Percentiles rank a stretch among this genome's conserved stretches.
phyloP scores from a whole-genome alignment of 139 green algal species.

The Volvox reticuliferus region DNA sequence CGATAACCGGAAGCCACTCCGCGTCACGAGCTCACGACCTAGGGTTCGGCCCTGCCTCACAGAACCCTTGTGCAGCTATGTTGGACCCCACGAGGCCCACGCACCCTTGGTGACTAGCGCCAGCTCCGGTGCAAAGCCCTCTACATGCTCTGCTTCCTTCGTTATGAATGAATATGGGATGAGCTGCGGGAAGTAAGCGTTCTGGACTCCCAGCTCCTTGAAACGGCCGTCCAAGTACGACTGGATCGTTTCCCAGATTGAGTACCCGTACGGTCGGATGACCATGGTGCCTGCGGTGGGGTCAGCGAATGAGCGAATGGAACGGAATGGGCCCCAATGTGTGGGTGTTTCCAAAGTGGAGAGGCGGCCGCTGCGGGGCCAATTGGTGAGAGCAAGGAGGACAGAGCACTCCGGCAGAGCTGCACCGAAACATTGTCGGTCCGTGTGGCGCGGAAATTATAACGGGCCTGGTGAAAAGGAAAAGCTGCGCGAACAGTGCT shows the following conservation, averaged over 20 bases:
- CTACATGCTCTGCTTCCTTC: conserved; percentile 98
- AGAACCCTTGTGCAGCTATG: no score
- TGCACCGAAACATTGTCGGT: no score
- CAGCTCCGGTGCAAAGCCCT: conserved; percentile 99
- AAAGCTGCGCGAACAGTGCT: no score
- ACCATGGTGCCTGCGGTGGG: conserved; percentile 94
- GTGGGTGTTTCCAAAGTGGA: no score
- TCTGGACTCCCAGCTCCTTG: conserved; percentile 90
- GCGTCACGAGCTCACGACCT: no score
- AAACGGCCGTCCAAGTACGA: conserved; percentile 87
- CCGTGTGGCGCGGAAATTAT: no score
- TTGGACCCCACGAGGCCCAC: neutral
- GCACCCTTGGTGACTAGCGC: conserved; percentile 95
- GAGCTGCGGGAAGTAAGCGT: conserved; percentile 98
- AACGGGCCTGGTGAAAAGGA: no score
- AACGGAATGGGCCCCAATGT: no score
- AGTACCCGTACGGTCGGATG: conserved; percentile 96
- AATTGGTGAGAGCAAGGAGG: neutral
- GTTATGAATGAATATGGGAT: conserved; percentile 98
- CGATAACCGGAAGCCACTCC: no score
- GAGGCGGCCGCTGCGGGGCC: neutral
- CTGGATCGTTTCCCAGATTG: conserved; percentile 86
- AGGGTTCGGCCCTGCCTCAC: no score
- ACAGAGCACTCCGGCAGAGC: neutral
- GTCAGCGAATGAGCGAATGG: neutral